Evolutionary conservation across 139 green algal genomes (phyloP), one percentile per base, ranked within the genome.

Genomic region (Pseudopediastrum boryanum): DNA sequence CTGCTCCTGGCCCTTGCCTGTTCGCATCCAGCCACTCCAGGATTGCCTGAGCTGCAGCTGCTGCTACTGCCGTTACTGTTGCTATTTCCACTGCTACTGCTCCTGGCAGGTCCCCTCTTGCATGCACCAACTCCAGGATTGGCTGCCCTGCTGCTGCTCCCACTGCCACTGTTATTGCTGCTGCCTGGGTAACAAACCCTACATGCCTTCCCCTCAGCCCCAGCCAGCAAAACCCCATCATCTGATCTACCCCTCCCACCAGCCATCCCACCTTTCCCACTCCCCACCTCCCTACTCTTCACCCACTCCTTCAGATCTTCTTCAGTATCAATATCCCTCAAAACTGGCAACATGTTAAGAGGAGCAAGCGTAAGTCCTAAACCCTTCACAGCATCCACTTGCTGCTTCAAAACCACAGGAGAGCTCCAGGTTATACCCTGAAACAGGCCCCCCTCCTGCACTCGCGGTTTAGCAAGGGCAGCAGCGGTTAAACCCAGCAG

Each of bases 351-450:
- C 1, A 38, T 80, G 10, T 59, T 59, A 0, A 71, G 27, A 2
- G 80, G 84, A 2, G 83, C 72, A 2, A 92, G 27, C 19, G 9
- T 48, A 54, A 93, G 67, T 0, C 82, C 86, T 16, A 77, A 9
- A 6, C 29, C 31, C 36, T 48, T 39, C 16, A 79, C 88, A 5
- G 38, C 61, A 3, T 46, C 76, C 19, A 84, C 27, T 10, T 77
- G 91, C 3, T 70, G 50, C 7, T 50, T 4, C 64, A 88, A 59
- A 63, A 92, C 86, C 2, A 36, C 59, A 21, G 66, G 25, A 0
- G 80, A 93, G 75, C 86, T 92, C 89, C 89, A 94, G 3, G 41
- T 3, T 13, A 94, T 80, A 29, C 71, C 79, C 62, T 91, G 54
- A 36, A 90, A 88, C 5, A 85, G 44, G 44, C 46, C 50, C 1